phyloP scores from a whole-genome alignment of 1,284 basidiomycete species.

The Phellinidium pouzarii region DNA sequence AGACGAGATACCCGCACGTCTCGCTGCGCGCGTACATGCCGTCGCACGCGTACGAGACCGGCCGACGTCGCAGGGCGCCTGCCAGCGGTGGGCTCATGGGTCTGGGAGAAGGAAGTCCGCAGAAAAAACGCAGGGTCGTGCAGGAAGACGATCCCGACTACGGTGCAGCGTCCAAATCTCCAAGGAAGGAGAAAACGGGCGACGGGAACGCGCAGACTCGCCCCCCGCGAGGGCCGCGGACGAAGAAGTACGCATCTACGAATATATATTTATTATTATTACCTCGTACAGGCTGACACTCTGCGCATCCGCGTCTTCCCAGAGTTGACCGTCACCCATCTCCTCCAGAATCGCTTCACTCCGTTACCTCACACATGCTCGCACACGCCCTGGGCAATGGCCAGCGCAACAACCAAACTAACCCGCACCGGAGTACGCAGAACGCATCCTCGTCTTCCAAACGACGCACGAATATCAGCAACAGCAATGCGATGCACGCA shows the following conservation, averaged over 20 bases:
- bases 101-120: slow-evolving; percentile 43
- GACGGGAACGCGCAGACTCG: slow-evolving; percentile 30
- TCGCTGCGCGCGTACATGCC: slow-evolving; percentile 61
- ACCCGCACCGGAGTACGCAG: slow-evolving; percentile 23
- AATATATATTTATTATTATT: slow-evolving; percentile 4
- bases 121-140: slow-evolving; percentile 50
- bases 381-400: slow-evolving; percentile 26
- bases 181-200: slow-evolving; percentile 40
- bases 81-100: slow-evolving; percentile 41
- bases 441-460: slow-evolving; percentile 11
- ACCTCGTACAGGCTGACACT: not conserved
- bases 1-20: slow-evolving; percentile 69
- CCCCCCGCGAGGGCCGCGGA: slow-evolving; percentile 42
- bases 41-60: slow-evolving; percentile 48
- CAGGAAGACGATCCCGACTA: slow-evolving; percentile 57
- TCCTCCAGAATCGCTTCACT: slow-evolving; percentile 65
- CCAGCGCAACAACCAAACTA: slow-evolving; percentile 29
- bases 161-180: slow-evolving; percentile 30
- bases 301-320: slow-evolving; percentile 5
- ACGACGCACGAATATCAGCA: slow-evolving; percentile 14
- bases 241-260: slow-evolving; percentile 48
- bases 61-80: slow-evolving; percentile 43
- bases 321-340: slow-evolving; percentile 59
- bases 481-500: slow-evolving; percentile 8
- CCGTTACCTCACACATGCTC: slow-evolving; percentile 52